Evolutionary conservation across 192 early-diverging fungal species (phyloP).

Genomic region (Rhizophagus prolifer): DNA sequence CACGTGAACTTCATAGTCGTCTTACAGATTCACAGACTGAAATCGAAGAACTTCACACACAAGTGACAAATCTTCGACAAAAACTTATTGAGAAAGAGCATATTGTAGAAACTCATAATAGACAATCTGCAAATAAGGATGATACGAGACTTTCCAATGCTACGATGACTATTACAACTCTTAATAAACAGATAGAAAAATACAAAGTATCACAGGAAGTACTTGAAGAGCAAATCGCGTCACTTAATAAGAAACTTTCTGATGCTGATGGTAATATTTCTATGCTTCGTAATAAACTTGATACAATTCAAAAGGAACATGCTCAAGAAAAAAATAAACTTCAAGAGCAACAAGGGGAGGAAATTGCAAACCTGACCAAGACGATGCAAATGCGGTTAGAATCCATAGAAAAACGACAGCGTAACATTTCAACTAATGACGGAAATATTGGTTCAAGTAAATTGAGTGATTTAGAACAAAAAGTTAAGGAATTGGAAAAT

Average conservation of each 20-base stretch:
- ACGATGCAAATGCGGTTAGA: neutral
- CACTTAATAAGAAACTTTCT: conserved; percentile 2
- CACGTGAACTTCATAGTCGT: conserved; percentile 5
- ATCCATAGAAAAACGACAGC: neutral
- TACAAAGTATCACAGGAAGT: neutral
- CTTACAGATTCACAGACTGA: conserved; percentile 9
- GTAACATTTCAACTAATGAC: neutral
- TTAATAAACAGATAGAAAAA: conserved; percentile 7
- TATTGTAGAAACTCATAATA: neutral
- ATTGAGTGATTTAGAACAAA: neutral
- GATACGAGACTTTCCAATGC: neutral
- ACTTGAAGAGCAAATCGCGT: neutral
- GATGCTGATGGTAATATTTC: neutral
- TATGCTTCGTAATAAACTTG: neutral
- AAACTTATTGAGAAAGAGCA: conserved; percentile 10
- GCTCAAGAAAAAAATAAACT: neutral
- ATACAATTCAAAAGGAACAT: conserved; percentile 3
- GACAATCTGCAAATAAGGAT: neutral
- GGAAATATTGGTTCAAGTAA: neutral
- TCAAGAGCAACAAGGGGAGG: neutral
- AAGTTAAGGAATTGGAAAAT: neutral
- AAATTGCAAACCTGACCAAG: neutral
- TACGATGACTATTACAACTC: neutral
- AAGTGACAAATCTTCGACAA: conserved; percentile 2
- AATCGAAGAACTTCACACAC: conserved; percentile 6